Base-by-base conservation (phyloP, 371 early-diverging fungal species). In the Mortierella sp. region DNA sequence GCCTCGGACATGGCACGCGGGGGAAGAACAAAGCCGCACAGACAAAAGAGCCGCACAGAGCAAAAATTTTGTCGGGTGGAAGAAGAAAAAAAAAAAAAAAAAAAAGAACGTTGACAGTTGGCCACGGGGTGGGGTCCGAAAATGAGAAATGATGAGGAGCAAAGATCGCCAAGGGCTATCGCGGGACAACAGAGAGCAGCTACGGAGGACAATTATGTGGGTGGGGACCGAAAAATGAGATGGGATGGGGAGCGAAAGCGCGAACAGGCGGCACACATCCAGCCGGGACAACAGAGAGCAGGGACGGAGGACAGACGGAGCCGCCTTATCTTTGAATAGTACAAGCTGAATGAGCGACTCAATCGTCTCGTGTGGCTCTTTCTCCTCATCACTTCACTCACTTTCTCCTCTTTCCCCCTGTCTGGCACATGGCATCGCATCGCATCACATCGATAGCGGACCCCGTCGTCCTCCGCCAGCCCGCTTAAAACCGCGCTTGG, bases 391-490 rank as follows among this genome's bases (percentile, higher is more conserved):
- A 16, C 16, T 30, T n/a, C 30, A 29, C 30, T 30, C 15, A 16
- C 7, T n/a, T 19, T 26, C n/a, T 19, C 37, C 16, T 26, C n/a
- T 19, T 18, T 59, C 53, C 21, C 53, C 21, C 59, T 29, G 43
- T 60, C 48, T 53, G 23, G 23, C 48, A 60, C 60, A 44, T 44
- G 59, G 59, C 45, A 15, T 55, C 15, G 55, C 50, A 50, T 37
- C 37, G 37, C 37, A 37, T 37, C 37, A 37, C 37, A 37, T 37
- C 37, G 37, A 37, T 50, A 50, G 50, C 50, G 14, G 50, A 50
- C 53, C 19, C 19, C 46, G 23, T 55, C 44, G 26, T n/a, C 45
- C 52, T 57, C 62, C n/a, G n/a, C 29, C 47, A 52, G 66, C 51
- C 44, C 44, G 29, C 21, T 59, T 51, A 52, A 44, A 56, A 60